These are phyloP conservation scores for Biscutella auriculata DNA, from an alignment of 441 rosid species.

Conservation along the genomic window DNA sequence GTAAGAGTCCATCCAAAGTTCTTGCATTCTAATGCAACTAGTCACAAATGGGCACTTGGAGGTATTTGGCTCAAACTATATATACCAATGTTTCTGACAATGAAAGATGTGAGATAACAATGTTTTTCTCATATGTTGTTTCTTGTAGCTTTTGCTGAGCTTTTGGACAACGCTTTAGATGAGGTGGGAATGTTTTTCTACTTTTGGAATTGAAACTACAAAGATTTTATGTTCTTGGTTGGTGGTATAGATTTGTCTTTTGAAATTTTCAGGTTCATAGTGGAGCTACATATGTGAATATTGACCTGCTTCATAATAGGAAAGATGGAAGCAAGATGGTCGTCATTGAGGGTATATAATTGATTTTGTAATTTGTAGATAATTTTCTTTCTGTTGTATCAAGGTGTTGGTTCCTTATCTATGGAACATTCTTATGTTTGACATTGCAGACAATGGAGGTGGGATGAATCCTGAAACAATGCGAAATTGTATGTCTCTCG, in stretches of 20 bases:
- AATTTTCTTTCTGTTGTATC: neutral
- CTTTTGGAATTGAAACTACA: neutral
- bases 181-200: slow-evolving; percentile 41
- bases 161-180: slow-evolving; percentile 78
- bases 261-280: slow-evolving; percentile 40
- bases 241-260: neutral
- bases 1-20: slow-evolving; percentile 97
- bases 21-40: slow-evolving; percentile 88
- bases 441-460: slow-evolving; percentile 74
- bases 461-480: slow-evolving; percentile 89
- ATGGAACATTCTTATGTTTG: neutral
- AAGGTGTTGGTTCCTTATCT: neutral
- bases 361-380: neutral
- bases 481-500: slow-evolving; percentile 84
- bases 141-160: slow-evolving; percentile 81
- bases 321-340: slow-evolving; percentile 69
- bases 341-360: slow-evolving; percentile 55
- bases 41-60: slow-evolving; percentile 98
- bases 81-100: no score
- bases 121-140: neutral
- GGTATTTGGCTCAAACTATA: no score
- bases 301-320: slow-evolving; percentile 50
- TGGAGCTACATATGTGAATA: slow-evolving; percentile 74
- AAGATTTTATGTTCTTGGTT: neutral
- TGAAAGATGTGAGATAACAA: neutral